Conservation (phyloP, 140 eudicot genomes). For the Ambrosia hybrid region DNA sequence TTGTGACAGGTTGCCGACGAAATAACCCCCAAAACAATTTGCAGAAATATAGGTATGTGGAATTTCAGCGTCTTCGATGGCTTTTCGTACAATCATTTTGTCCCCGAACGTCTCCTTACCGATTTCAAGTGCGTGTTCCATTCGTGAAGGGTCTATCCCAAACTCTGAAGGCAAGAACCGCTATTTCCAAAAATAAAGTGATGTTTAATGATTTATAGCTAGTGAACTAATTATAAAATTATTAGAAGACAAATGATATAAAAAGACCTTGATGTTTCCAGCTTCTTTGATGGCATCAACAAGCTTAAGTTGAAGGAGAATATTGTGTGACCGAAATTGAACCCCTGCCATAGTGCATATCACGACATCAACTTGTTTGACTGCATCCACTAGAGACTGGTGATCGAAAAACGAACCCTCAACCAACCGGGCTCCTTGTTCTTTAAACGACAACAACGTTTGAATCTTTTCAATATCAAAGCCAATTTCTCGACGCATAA, state of each 20-base stretch:
- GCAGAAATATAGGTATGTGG: conserved; percentile 63
- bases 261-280: conserved; percentile 61
- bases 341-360: conserved; percentile 59
- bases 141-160: conserved; percentile 60
- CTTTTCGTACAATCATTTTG: conserved; percentile 58
- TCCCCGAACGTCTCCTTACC: conserved; percentile 56
- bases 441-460: conserved; percentile 42
- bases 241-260: not conserved
- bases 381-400: conserved; percentile 53
- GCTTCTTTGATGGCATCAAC: conserved; percentile 73
- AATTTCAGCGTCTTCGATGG: conserved; percentile 60
- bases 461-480: conserved; percentile 51
- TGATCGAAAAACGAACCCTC: conserved; percentile 56
- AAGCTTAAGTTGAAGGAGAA: conserved; percentile 56
- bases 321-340: conserved; percentile 47
- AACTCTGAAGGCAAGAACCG: conserved; percentile 76
- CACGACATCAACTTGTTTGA: conserved; percentile 62
- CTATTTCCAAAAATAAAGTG: conserved; percentile 21
- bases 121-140: conserved; percentile 46
- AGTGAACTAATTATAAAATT: too few species aligned
- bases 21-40: conserved; percentile 61
- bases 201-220: too few species aligned
- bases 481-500: conserved; percentile 50
- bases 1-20: conserved; percentile 55
- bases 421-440: conserved; percentile 49